Evolutionary conservation across 768 basidiomycete genomes (phyloP).

Genomic region (Suillus plorans): DNA sequence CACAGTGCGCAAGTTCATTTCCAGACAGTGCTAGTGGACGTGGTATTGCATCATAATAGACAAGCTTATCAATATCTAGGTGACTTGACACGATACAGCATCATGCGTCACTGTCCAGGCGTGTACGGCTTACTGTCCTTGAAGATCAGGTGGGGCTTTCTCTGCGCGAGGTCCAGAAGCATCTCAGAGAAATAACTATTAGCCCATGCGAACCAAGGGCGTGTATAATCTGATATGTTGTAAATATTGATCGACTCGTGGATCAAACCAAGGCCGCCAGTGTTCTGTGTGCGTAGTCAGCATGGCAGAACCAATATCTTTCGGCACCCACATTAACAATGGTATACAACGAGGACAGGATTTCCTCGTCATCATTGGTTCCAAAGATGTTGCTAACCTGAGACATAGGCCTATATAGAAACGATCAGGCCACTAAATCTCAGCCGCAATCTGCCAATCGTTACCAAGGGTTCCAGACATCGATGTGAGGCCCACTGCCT

Average conservation of each 20-base stretch:
- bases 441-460: background rate
- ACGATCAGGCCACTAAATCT: background rate
- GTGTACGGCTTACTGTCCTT: slow-evolving; percentile 53
- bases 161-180: slow-evolving; percentile 71
- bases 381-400: slow-evolving; percentile 74
- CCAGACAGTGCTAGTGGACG: background rate
- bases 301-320: background rate
- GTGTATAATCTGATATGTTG: slow-evolving; percentile 54
- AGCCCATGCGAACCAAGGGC: slow-evolving; percentile 82
- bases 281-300: slow-evolving; percentile 49
- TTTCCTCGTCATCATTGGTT: slow-evolving; percentile 70
- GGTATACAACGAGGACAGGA: slow-evolving; percentile 57
- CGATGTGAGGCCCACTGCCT: slow-evolving; percentile 72
- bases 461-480: slow-evolving; percentile 70
- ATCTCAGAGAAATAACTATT: slow-evolving; percentile 85
- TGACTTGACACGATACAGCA: background rate
- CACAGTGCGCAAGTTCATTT: background rate
- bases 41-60: background rate
- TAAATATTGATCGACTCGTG: slow-evolving; percentile 75
- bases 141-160: slow-evolving; percentile 71
- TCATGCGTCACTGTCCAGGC: slow-evolving; percentile 45
- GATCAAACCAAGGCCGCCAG: slow-evolving; percentile 71
- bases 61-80: background rate
- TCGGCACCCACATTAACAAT: slow-evolving; percentile 61
- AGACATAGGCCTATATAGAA: slow-evolving; percentile 67